A percentile compares a stretch with the other conserved stretches of the same genome.
Conservation (phyloP, 192 early-diverging fungal genomes). For the Coemansia sp. region DNA sequence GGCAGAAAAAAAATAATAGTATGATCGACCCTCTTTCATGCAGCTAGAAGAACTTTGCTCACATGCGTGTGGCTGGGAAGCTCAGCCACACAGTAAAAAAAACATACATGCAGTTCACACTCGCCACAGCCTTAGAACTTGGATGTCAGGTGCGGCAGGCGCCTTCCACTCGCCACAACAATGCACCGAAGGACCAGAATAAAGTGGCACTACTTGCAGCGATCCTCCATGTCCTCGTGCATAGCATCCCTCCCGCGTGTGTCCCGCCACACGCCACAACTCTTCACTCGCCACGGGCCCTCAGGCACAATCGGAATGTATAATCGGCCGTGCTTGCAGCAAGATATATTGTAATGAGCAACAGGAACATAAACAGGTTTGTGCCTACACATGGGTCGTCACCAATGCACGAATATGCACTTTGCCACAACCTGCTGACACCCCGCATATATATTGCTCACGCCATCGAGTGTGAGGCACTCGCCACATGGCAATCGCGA, state of each 20-base stretch:
- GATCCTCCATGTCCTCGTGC: not conserved
- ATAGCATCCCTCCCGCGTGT: not conserved
- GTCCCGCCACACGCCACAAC: slow-evolving; percentile 3
- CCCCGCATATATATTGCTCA: slow-evolving; percentile 4
- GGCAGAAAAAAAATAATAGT: not conserved
- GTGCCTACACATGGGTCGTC: slow-evolving; percentile 10
- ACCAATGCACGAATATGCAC: slow-evolving; percentile 14
- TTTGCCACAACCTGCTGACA: slow-evolving; percentile 34
- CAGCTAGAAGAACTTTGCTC: not conserved
- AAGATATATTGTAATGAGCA: not conserved
- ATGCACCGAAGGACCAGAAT: not conserved
- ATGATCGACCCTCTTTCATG: not conserved
- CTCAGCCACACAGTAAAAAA: not conserved
- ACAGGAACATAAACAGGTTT: not conserved
- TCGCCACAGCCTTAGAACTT: not conserved
- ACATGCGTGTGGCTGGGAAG: not conserved
- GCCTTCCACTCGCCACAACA: slow-evolving; percentile 18
- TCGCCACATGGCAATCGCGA: slow-evolving; percentile 29
- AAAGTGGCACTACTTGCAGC: slow-evolving; percentile 4
- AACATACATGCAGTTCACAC: not conserved
- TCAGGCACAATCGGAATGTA: slow-evolving; percentile 7
- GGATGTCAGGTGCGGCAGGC: too few species aligned
- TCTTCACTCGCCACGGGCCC: slow-evolving; percentile 8
- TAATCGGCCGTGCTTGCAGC: slow-evolving; percentile 3
- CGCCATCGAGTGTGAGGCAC: slow-evolving; percentile 6